Evolutionary conservation across 176 grass and related monocot genomes (phyloP).

Genomic region (Pharus latifolius): DNA sequence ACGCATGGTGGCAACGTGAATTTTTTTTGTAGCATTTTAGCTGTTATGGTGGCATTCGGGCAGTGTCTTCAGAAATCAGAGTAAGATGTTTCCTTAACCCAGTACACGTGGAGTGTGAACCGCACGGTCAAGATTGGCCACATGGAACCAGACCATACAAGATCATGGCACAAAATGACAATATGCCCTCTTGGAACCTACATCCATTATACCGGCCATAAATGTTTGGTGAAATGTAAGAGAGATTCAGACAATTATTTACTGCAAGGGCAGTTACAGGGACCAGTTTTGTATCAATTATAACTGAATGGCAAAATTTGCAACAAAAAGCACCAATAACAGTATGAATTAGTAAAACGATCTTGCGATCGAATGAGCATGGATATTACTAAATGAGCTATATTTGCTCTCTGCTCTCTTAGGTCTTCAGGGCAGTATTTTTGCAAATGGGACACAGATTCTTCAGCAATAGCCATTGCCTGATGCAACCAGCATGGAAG

Average conservation of each 20-base stretch:
- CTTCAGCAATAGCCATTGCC: constrained; percentile 50
- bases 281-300: not conserved
- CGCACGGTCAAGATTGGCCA: not conserved
- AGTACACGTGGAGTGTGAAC: not conserved
- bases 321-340: constrained; percentile 3
- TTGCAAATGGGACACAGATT: constrained; percentile 48
- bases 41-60: too few relatives aligned
- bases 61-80: too few relatives aligned
- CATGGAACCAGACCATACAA: not conserved
- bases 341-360: constrained; percentile 31
- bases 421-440: constrained; percentile 34
- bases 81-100: not conserved
- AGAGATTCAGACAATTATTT: constrained; percentile 33
- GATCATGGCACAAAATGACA: not conserved
- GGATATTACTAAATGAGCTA: not conserved
- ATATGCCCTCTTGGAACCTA: not conserved
- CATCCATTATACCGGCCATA: constrained; percentile 32
- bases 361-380: constrained; percentile 17
- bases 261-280: constrained; percentile 21
- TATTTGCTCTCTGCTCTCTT: not conserved
- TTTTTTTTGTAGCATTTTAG: too few relatives aligned
- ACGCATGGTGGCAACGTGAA: too few relatives aligned
- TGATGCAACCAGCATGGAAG: constrained; percentile 38
- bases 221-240: constrained; percentile 31
- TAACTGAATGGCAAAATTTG: constrained; percentile 18